Base-by-base conservation (phyloP, 805 yeast species). In the Saccharomycopsis oosterbeekiorum region DNA sequence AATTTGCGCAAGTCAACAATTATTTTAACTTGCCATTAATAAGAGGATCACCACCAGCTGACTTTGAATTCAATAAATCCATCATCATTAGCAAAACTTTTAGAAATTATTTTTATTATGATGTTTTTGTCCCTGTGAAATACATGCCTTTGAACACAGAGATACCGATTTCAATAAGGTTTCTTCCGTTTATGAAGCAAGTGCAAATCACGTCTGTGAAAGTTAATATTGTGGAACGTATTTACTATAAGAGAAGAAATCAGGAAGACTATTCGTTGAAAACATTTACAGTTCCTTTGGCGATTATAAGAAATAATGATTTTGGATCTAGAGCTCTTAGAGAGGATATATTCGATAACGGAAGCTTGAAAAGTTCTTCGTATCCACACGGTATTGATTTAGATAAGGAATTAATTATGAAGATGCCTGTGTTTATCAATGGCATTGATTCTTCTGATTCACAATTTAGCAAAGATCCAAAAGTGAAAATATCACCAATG, bases 51-150 rank as follows among this genome's bases (percentile, higher is more conserved):
- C 80, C 80, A 5, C 66, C 68, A 9, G 64, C 66, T 5, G 75
- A 76, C 1, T 55, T 61, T 21, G 74, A 79, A 1, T 73, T 74
- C 5, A 86, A 87, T 68, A 88, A 86, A 68, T 90, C 96, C 0
- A 80, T 88, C 17, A 87, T 84, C 70, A 89, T 88, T 41, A 86
- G 85, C 69, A 78, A 88, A 64, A 78, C 84, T 0, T 88, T 94
- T 94, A 83, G 84, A 66, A 85, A 86, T 60, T 71, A 89, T 0
- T 71, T 88, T 42, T 83, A 84, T 60, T 88, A 88, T 71, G 86
- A 86, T 65, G 78, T 88, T 15, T 80, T 90, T 0, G 79, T 88
- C 62, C 91, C 92, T 0, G 79, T 79, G 62, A 88, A 88, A 67
- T 88, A 78, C 70, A 82, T 87, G 11, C 77, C 88, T 1, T 72